Evolutionary conservation across 495 filamentous ascomycete genomes (phyloP), one percentile per base, ranked within the genome.

Genomic region (Aspergillus sclerotiicarbonarius): DNA sequence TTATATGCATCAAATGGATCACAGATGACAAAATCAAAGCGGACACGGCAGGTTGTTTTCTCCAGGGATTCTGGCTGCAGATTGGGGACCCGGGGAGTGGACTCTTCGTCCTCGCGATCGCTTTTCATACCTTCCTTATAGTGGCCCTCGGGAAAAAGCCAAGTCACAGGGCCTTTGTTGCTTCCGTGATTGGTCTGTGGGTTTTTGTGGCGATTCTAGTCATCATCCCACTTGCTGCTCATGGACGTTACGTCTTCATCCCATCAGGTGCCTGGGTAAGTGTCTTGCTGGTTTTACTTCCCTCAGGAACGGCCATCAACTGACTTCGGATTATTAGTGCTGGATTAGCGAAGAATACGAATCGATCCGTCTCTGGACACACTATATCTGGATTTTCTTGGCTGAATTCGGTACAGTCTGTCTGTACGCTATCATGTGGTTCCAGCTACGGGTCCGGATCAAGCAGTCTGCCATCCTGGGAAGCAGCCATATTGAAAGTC

Each of bases 361-460:
- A 55, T 62, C 67, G 6, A 74, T 84, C 41, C 88, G 88, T 59
- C 80, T 92, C 0, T 84, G 81, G 76, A 80, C 87, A 18, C 89
- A 92, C 63, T 92, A 92, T 64, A 78, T 91, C 60, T 92, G 86
- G 82, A 89, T 91, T 69, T 90, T 91, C 72, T 70, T 90, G 46
- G 76, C 82, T 52, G 82, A 90, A 58, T 82, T 86, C 62, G 66
- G 83, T 18, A 89, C 86, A 12, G 78, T 85, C 48, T 56, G 76
- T 41, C 77, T 91, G 13, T 92, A 92, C 69, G 73, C 74, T 1
- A 69, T 86, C 54, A 84, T 89, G 67, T 88, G 82, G 70, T 62
- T 88, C 57, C 80, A 77, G 55, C 79, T 90, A 2, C 77, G 77
- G 48, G 77, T 73, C 32, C 69, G 68, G 43, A 74, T 80, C 51